Evolutionary conservation across 768 basidiomycete species (phyloP), one percentile per base, ranked within the genome.

Genomic region (Hygrophorus pudorinus): DNA sequence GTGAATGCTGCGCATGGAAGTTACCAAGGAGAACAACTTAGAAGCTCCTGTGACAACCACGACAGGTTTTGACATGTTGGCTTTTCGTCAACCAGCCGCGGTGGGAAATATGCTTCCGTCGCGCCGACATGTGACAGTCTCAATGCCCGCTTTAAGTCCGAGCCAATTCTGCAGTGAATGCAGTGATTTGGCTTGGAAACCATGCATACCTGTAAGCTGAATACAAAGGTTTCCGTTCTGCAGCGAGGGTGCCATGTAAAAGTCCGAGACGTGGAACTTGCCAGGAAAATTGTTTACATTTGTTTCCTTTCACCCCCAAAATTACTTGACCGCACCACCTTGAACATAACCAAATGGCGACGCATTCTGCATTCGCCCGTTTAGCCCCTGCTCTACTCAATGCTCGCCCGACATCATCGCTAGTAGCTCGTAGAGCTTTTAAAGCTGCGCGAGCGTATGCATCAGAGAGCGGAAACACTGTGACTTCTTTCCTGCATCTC

Each of bases 1-100:
- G 32, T 37, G 30, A 11, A 20, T n/a, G n/a, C 41, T 52, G 47
- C 40, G 27, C 38, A 5, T 9, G 38, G 14, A 38, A 30, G 32
- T 47, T 8, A 41, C 27, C 21, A 34, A 16, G 41, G 47, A 44
- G 31, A 32, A 27, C 47, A 50, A 85, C 84, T 72, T 87, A 43
- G 86, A 92, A 14, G 86, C 91, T 43, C 93, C 92, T 46, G 91
- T 87, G 51, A 94, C 71, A 44, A 92, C 59, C 27, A 92, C 69
- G 42, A 85, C 76, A 4, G 81, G 78, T 48, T 65, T 24, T 24
- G 24, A 24, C 24, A 24, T 24, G 24, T n/a, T n/a, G 24, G 24
- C 24, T 3, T 3, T 24, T 24, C 7, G 24, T 24, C 24, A 24
- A 24, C n/a, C n/a, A n/a, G n/a, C n/a, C n/a, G n/a, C n/a, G n/a